Conservation (phyloP, 1,284 basidiomycete genomes). For the Ganoderma resinaceum region DNA sequence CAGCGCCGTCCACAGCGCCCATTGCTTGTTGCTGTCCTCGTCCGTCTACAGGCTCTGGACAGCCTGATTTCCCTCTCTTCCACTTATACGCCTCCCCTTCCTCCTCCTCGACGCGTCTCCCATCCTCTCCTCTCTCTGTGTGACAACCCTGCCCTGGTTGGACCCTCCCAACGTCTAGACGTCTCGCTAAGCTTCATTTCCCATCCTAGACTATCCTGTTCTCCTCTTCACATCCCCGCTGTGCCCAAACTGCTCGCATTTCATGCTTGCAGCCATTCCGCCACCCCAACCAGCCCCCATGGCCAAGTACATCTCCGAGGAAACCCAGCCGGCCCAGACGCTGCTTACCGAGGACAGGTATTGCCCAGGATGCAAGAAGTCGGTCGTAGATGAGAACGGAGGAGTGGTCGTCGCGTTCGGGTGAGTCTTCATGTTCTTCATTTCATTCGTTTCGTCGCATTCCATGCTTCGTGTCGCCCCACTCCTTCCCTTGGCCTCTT, state of each 20-base stretch:
- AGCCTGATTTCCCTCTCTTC: constrained; percentile 17
- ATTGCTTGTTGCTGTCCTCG: constrained; percentile 12
- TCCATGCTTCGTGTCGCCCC: constrained; percentile 6
- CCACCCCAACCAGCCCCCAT: constrained; percentile 23
- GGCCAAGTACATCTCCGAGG: constrained; percentile 22
- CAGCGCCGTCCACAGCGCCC: constrained; percentile 14
- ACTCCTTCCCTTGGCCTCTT: not conserved
- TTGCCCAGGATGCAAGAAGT: constrained; percentile 87
- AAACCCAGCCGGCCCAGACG: constrained; percentile 19
- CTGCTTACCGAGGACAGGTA: constrained; percentile 61
- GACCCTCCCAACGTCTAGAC: not conserved
- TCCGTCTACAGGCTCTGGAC: constrained; percentile 25
- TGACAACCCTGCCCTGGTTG: not conserved
- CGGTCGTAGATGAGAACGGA: constrained; percentile 85
- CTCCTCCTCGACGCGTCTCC: not conserved
- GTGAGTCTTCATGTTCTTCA: constrained; percentile 50
- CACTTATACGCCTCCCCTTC: constrained; percentile 6
- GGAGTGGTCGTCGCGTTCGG: constrained; percentile 93
- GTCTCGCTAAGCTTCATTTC: not conserved
- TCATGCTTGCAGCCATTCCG: constrained; percentile 28
- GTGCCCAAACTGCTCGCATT: not conserved
- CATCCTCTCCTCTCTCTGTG: not conserved
- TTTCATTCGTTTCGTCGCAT: constrained; percentile 30
- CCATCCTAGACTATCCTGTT: not conserved
- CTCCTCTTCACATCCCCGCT: not conserved